Base-by-base conservation (phyloP, 1,284 basidiomycete genomes). In the Tylopilus sp. region DNA sequence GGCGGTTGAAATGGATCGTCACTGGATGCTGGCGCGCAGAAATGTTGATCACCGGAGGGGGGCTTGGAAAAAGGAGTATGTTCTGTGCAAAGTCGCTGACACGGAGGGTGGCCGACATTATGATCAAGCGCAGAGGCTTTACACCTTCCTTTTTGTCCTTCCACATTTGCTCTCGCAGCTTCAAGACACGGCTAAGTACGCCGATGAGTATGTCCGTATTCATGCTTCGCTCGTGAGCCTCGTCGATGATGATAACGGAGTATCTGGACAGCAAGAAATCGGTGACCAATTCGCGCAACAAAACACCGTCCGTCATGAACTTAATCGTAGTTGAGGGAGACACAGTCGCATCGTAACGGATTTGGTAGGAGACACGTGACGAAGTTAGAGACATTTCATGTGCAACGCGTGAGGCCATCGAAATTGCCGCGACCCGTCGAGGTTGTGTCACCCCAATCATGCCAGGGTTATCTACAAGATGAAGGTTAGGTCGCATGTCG, bases 301-400 rank as follows among this genome's bases (percentile, higher is more conserved):
- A 73, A 14, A 99, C 93, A 75, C 96, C 96, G 63, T 99, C 96
- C 2, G 96, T 99, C 95, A 99, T 99, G 76, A 99, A 99, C 70
- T 99, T 98, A 75, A 99, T 93, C 7, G 84, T 83, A 0, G 96
- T 99, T 21, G 83, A 77, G 0, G 91, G 77, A 3, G 91, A 91
- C 0, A 93, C 88, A 0, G 92, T 97, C 0, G 91, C 90, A 56
- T 97, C 95, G 67, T 99, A 99, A 51, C 96, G 88, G 56, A 99
- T 96, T 70, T 98, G 94, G 69, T 99, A 93, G 0, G 95, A 94
- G 2, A 99, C 91, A 18, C 80, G 75, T 1, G 86, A 85, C 0
- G 88, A 80, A 0, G 85, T 77, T 9, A 98, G 72, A 5, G 85
- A 86, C 10, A 99, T 75, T 69, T 99, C 96, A 35, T 89, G 78